Percentiles rank a stretch among this genome's conserved stretches.
These are phyloP conservation scores for Aspergillus conjunctus DNA, from an alignment of 495 filamentous ascomycete genomes.

Conservation along the genomic window DNA sequence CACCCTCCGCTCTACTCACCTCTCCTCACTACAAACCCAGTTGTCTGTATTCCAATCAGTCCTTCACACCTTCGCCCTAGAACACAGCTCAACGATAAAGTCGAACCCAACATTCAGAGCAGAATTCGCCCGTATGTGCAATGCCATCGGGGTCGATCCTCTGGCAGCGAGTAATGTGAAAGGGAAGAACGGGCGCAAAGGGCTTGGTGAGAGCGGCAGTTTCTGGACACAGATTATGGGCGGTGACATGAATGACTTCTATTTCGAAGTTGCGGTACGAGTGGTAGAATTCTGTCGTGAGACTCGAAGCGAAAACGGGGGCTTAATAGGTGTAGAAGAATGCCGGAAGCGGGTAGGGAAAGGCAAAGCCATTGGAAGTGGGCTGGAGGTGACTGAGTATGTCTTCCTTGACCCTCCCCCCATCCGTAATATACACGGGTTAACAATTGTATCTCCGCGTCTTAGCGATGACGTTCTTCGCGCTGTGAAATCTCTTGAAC, in stretches of 20 bases:
- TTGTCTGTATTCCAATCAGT: slow-evolving; percentile 93
- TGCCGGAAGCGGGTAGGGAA: slow-evolving; percentile 71
- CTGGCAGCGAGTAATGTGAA: slow-evolving; percentile 71
- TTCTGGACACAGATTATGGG: slow-evolving; percentile 94
- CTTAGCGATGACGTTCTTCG: slow-evolving; percentile 84
- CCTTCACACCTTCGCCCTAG: slow-evolving; percentile 90
- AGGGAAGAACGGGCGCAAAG: slow-evolving; percentile 48
- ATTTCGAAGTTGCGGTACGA: slow-evolving; percentile 91
- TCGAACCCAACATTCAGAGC: slow-evolving; percentile 93
- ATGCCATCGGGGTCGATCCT: slow-evolving; percentile 94
- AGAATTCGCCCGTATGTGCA: slow-evolving; percentile 98
- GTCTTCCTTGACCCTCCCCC: slow-evolving; percentile 6
- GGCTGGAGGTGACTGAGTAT: slow-evolving; percentile 69
- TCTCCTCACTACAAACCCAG: slow-evolving; percentile 82
- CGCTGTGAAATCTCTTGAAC: slow-evolving; percentile 83
- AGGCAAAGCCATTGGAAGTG: slow-evolving; percentile 68
- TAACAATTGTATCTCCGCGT: slow-evolving; percentile 8
- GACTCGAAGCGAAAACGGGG: slow-evolving; percentile 89
- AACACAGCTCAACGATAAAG: slow-evolving; percentile 91
- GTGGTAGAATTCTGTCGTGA: slow-evolving; percentile 91
- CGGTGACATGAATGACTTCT: slow-evolving; percentile 92
- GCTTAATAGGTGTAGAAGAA: slow-evolving; percentile 82
- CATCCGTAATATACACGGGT: neutral
- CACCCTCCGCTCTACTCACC: slow-evolving; percentile 76
- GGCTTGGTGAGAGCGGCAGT: slow-evolving; percentile 55